Evolutionary conservation across 805 yeast species (phyloP), one percentile per base, ranked within the genome.

Genomic region (Lachancea quebecensis): DNA sequence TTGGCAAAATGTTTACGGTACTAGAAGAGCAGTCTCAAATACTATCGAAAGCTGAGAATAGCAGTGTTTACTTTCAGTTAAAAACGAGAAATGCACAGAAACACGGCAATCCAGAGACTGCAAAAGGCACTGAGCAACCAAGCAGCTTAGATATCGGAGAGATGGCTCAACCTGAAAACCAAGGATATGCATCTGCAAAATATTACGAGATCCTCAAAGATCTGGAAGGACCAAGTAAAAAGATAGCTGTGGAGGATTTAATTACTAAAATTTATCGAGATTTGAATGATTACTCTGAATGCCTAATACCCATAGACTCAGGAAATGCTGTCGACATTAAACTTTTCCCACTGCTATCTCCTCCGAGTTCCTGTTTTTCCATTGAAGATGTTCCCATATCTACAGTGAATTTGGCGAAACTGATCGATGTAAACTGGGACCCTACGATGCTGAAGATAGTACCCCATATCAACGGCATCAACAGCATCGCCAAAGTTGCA

Each of bases 401-500:
- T n/a, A 82, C 91, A 0, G 95, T 93, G 1, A 79, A 81, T 42
- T 67, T 93, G 30, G 74, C 74, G 27, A 68, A 76, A 33, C 70
- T 93, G 50, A 81, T 87, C 36, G 99, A 93, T 63, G 83, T 85
- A 8, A 83, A 85, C 56, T 93, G 99, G 97, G 99, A 93, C 64
- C 97, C 97, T 1, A 91, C 98, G 1, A 84, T 93, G 93, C 71
- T 88, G 38, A 82, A 85, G 53, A 85, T 93, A 18, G 66, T 87
- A 10, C 96, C 96, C 0, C 84, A 72, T 53, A 87, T 93, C 41
- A 79, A 93, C 57, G 99, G 99, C 1, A 72, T 89, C 40, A 91
- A 91, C 60, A 85, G 93, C 5, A 79, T 93, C 15, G 72, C 79
- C 32, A 74, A 75, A 45, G 91, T 95, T 33, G 78, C 95, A 15